Evolutionary conservation across 1,139 yeast genomes (phyloP), one percentile per base, ranked within the genome.

Genomic region (Nakaseomyces delphensis): DNA sequence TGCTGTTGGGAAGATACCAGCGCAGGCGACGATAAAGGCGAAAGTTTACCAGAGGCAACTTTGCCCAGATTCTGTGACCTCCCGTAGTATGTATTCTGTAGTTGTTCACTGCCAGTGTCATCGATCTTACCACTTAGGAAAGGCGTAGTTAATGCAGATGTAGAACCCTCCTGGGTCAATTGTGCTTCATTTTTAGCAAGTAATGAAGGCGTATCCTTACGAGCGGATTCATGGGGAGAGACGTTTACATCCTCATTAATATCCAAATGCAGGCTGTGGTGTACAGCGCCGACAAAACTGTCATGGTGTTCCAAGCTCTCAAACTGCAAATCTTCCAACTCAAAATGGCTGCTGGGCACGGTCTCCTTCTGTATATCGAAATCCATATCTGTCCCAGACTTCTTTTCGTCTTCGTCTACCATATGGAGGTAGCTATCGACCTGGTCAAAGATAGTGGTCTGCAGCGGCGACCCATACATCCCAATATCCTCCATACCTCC

Each of bases 11-110:
- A 41, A 2, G 56, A 53, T 15, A 45, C 48, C 32, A 55, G 41
- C 10, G 60, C 59, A 2, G 62, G 62, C 10, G 62, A 57, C 6
- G 58, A 46, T 41, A 57, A 43, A 6, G 62, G 60, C 3, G 60
- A 56, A 29, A 49, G 53, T 14, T 35, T 23, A 15, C 9, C 29
- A 16, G 32, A 29, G 2, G 31, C 30, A 16, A 5, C 21, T 14
- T 33, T 33, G 11, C 27, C 16, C 4, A 33, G 37, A 19, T 24
- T 31, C 18, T 20, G 27, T 6, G 25, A 20, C 10, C 37, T 33
- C 18, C 21, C 21, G 11, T 33, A 33, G 13, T 33, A 16, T 20
- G 19, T 32, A 30, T n/a, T n/a, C n/a, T n/a, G n/a, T n/a, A 7
- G 24, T 2, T 9, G 25, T n/a, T 21, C 37, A 2, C 3, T 3